Evolutionary conservation across 2,329 filamentous ascomycete species (phyloP), one percentile per base, ranked within the genome.

Genomic region (Aphanocladium album): DNA sequence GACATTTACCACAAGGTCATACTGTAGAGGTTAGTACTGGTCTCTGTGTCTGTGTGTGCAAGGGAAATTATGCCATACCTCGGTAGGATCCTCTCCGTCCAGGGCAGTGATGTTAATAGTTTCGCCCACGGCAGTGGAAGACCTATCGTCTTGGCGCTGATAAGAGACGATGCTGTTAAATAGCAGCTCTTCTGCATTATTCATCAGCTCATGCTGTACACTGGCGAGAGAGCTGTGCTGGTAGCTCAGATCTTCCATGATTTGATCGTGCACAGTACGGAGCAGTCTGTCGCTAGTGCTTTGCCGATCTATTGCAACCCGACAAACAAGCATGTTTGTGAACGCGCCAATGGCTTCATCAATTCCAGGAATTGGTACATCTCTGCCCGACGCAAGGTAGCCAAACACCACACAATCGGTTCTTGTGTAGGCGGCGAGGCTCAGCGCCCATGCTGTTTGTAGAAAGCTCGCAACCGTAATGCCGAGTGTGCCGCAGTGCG

Each of bases 361-460:
- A 5, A 62, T 57, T 5, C 59, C 59, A 14, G 41, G 17, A 5
- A 63, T 54, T 5, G 62, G 57, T 5, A 60, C 23, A 27, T 64
- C 62, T 47, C 63, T 25, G 11, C 63, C 63, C 2, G 62, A 60
- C 1, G 63, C 47, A 19, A 63, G 60, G 41, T 64, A 63, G 25
- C 63, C 62, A 12, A 62, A 62, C 23, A 60, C 61, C 14, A 63
- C 62, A 19, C 45, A 62, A 12, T 61, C 45, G 12, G 41, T 30
- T 2, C 54, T 62, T 21, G 63, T 60, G 30, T 63, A 63, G 14
- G 62, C 55, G 19, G 63, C 59, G 8, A 65, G 43, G 16, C 52
- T 57, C 23, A 65, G 60, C 23, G 63, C 63, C 63, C 63, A 65
- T 11, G 62, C 63, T 1, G 49, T 47, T 25, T 61, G 58, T 2